Base-by-base conservation (phyloP, 805 yeast genomes). In the Nadsonia fulvescens region DNA sequence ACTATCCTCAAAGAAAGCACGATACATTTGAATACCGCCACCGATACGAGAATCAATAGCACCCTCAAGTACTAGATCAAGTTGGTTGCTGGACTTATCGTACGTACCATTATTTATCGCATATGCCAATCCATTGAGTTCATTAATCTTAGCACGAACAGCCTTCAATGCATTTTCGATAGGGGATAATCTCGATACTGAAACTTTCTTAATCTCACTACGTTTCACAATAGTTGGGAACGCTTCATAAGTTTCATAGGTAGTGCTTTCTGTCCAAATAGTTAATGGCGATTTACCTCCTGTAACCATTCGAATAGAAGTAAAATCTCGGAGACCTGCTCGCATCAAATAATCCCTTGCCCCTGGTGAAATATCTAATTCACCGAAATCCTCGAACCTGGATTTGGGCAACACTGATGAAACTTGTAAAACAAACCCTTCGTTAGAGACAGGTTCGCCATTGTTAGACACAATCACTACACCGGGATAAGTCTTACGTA, bases 1-100 rank as follows among this genome's bases (percentile, higher is more conserved):
- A 7, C 37, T 37, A 23, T 58, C 61, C 18, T 46, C 48, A 43
- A 76, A 66, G 44, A 81, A 78, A 2, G 63, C 63, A 29, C 83
- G 60, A 49, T 76, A 81, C 43, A 75, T 81, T 2, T 79, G 77
- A 35, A 81, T 77, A 31, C 94, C 94, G 18, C 94, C 94, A 44
- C 81, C 81, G 5, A 81, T 86, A 3, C 93, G 93, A 0, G 93
- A 69, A 44, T 79, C 92, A 29, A 82, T 83, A 0, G 93, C 77
- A 22, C 93, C 93, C 5, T 48, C 39, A 5, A 46, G 32, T 3
- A 37, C 37, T 29, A 46, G 36, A 20, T 45, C 40, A 20, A 46
- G 37, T 22, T 21, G 19, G 18, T 30, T 35, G 21, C 13, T 38
- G 29, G 14, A 33, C 28, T n/a, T 36, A 28, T 10, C 33, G 18